Evolutionary conservation across 1,284 basidiomycete species (phyloP), one percentile per base, ranked within the genome.

Genomic region (Tetrapyrgos nigripes): DNA sequence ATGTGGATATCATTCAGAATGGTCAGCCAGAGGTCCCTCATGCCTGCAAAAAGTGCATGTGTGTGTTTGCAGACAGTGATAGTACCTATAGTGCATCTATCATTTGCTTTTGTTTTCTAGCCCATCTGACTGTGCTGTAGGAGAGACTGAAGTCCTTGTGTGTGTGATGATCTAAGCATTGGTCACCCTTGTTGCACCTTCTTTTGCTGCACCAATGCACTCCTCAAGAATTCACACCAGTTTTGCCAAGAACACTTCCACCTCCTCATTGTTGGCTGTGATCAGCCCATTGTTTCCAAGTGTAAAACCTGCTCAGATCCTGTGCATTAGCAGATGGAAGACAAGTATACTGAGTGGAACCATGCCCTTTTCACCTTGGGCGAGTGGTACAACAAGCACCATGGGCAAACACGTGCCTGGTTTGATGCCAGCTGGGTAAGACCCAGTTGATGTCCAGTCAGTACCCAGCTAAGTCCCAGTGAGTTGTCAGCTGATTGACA

Each of bases 1-100:
- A 72, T 35, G 10, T 31, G 1, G 31, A 52, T 4, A 62, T 72
- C 1, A 57, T 67, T 21, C n/a, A 62, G 8, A 17, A 64, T 19
- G 70, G 71, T 0, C 71, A 74, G 31, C 65, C 66, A 19, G 67
- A 65, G 11, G 64, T 65, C 9, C 33, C 17, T 1, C 71, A 75
- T 57, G 66, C 57, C 8, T 75, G 72, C 44, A 54, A 68, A 8
- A 62, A 60, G 31, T 73, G 71, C 43, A 54, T 67, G 33, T 55
- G 63, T 0, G 44, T 61, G 8, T 63, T 53, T 47, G 10, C 57
- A 23, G 35, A 57, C 3, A 50, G 55, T 2, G 58, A 64, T 40
- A n/a, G n/a, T n/a, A n/a, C n/a, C n/a, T n/a, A n/a, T n/a, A n/a
- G n/a, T n/a, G n/a, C n/a, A n/a, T n/a, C n/a, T n/a, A n/a, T n/a